Evolutionary conservation across 139 green algal genomes (phyloP).

Genomic region (Haematococcus lacustris): DNA sequence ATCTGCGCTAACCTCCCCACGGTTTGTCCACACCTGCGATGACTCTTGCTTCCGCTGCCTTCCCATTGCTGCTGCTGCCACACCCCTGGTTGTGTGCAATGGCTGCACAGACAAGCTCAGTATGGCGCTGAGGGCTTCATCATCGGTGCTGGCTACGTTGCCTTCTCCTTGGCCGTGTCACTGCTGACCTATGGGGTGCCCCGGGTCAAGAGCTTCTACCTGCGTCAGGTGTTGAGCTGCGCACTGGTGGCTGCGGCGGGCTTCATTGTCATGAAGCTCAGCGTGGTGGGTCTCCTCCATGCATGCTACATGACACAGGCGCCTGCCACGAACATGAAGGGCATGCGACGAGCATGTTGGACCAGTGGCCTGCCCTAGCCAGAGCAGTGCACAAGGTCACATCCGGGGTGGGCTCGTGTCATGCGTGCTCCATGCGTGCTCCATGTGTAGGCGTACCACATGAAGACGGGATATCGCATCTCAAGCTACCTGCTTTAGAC

Average conservation of each 20-base stretch:
- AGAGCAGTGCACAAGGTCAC: background rate
- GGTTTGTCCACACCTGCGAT: no score
- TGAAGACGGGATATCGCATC: constrained; percentile 10
- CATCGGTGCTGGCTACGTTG: constrained; percentile 62
- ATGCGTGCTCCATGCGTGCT: no score
- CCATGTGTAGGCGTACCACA: constrained; percentile 1
- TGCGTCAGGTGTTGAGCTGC: constrained; percentile 10
- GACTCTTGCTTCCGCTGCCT: no score
- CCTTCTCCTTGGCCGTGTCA: constrained; percentile 32
- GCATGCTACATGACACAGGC: background rate
- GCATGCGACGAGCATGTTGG: background rate
- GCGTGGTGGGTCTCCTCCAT: background rate
- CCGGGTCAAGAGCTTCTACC: constrained; percentile 1
- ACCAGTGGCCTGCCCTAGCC: background rate
- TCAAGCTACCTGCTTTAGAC: constrained; percentile 4
- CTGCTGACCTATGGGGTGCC: constrained; percentile 36
- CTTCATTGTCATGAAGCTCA: constrained; percentile 13
- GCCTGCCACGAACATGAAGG: background rate
- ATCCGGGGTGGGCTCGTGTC: background rate
- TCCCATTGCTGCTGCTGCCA: no score
- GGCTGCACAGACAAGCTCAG: constrained; percentile 41
- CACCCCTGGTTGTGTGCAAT: no score
- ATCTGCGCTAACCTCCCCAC: no score
- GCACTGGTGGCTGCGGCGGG: constrained; percentile 13
- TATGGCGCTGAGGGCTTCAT: constrained; percentile 74